Evolutionary conservation across 2,329 filamentous ascomycete genomes (phyloP).

Genomic region (Phaeophleospora eucalypticola): DNA sequence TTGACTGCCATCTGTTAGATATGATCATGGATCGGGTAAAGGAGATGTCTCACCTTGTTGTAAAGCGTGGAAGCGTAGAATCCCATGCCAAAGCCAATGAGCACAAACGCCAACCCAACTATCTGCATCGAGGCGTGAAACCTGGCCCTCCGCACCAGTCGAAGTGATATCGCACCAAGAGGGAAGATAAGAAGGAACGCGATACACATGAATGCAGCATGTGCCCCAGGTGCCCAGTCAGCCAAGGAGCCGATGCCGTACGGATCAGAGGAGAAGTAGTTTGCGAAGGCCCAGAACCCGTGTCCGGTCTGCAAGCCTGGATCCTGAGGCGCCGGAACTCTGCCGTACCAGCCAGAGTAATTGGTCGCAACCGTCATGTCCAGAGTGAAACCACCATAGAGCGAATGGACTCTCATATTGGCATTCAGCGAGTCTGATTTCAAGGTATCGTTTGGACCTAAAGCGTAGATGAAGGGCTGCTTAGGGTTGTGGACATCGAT

Average conservation of each 20-base stretch:
- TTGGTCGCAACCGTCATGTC: conserved; percentile 39
- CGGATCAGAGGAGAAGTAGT: conserved; percentile 25
- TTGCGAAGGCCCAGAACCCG: conserved; percentile 23
- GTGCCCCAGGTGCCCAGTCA: conserved; percentile 19
- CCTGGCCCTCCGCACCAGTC: conserved; percentile 38
- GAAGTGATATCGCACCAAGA: conserved; percentile 34
- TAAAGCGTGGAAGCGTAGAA: conserved; percentile 39
- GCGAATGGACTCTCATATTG: conserved; percentile 35
- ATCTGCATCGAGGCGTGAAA: conserved; percentile 41
- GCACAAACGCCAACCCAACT: conserved; percentile 35
- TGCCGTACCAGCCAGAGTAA: conserved; percentile 25
- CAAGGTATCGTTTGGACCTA: conserved; percentile 35
- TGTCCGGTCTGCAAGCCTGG: conserved; percentile 19
- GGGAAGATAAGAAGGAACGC: conserved; percentile 37
- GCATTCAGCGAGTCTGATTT: conserved; percentile 30
- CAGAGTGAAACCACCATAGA: conserved; percentile 41
- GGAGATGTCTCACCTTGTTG: conserved; percentile 34
- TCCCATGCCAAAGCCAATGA: conserved; percentile 39
- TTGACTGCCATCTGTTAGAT: conserved; percentile 32
- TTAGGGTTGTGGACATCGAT: conserved; percentile 31
- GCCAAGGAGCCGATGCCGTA: conserved; percentile 22
- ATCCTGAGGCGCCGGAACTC: conserved; percentile 35
- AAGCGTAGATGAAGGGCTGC: conserved; percentile 42
- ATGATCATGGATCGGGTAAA: neutral
- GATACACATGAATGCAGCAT: conserved; percentile 34